phyloP scores from a whole-genome alignment of 306 rosid genomes.

The Prunus dulcis region DNA sequence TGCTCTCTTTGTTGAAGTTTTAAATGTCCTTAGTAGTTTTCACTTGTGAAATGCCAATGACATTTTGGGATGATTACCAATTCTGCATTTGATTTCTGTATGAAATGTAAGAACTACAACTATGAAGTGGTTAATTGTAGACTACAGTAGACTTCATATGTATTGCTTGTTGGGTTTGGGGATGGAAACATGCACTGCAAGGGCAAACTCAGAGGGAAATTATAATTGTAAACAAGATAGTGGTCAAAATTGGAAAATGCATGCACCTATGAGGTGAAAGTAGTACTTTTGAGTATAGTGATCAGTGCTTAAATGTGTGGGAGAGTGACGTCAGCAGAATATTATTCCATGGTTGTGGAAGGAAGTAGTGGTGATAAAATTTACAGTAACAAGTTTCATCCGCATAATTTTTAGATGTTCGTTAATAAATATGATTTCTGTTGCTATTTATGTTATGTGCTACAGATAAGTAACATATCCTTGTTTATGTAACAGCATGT shows the following conservation, averaged over 20 bases:
- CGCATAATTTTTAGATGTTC: background rate
- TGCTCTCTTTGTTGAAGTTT: background rate
- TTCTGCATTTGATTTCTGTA: background rate
- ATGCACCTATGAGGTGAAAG: background rate
- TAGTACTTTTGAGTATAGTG: background rate
- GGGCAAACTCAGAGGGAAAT: background rate
- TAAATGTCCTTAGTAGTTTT: no score
- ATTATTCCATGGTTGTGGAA: background rate
- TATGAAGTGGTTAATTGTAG: background rate
- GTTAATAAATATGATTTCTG: background rate
- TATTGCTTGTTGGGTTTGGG: background rate
- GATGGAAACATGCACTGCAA: background rate
- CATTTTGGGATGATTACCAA: background rate
- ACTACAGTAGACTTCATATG: background rate
- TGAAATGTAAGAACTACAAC: background rate
- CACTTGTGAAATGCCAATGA: background rate
- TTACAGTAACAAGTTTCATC: background rate
- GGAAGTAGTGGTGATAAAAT: background rate
- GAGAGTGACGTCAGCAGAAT: background rate
- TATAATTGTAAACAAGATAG: background rate
- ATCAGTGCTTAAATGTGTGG: background rate
- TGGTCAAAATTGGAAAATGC: background rate
- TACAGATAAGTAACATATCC: constrained; percentile 8
- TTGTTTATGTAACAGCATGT: constrained; percentile 35
- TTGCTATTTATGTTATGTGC: background rate